These are phyloP conservation scores for Fragaria vesca DNA, from an alignment of 306 rosid genomes.

Conservation along the genomic window DNA sequence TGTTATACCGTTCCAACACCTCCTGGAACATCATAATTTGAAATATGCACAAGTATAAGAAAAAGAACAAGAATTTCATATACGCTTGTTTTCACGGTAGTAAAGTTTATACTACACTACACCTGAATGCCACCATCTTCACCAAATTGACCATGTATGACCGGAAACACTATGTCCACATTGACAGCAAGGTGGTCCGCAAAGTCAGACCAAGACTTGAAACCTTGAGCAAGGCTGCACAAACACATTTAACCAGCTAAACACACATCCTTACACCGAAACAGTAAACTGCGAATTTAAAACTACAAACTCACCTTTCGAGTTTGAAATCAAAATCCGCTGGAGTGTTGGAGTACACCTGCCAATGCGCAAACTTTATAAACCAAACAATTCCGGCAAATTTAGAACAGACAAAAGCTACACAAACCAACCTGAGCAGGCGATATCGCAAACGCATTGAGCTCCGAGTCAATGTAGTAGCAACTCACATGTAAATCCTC, in stretches of 20 bases:
- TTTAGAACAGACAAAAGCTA: background rate
- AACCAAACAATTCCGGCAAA: background rate
- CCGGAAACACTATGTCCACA: slow-evolving; percentile 91
- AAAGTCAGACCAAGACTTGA: slow-evolving; percentile 61
- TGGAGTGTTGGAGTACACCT: slow-evolving; percentile 96
- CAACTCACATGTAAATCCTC: slow-evolving; percentile 79
- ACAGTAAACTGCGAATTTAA: slow-evolving; percentile 13
- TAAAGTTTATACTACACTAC: slow-evolving; percentile 12
- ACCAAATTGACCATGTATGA: slow-evolving; percentile 90
- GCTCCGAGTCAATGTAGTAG: slow-evolving; percentile 72
- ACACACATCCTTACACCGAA: background rate
- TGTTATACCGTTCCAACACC: slow-evolving; percentile 67
- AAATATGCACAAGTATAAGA: slow-evolving; percentile 4
- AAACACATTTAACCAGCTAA: slow-evolving; percentile 26
- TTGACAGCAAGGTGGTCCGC: slow-evolving; percentile 74
- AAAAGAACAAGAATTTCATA: slow-evolving; percentile 7
- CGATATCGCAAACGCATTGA: slow-evolving; percentile 80
- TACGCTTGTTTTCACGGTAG: background rate
- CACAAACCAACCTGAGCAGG: slow-evolving; percentile 72
- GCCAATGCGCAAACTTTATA: background rate
- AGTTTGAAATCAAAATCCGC: slow-evolving; percentile 97
- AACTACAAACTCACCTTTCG: slow-evolving; percentile 49
- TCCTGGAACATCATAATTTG: slow-evolving; percentile 50
- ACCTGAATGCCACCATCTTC: slow-evolving; percentile 99
- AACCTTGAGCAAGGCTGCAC: slow-evolving; percentile 89